Conservation (phyloP, 331 rosid genomes). For the Acacia pycnantha region DNA sequence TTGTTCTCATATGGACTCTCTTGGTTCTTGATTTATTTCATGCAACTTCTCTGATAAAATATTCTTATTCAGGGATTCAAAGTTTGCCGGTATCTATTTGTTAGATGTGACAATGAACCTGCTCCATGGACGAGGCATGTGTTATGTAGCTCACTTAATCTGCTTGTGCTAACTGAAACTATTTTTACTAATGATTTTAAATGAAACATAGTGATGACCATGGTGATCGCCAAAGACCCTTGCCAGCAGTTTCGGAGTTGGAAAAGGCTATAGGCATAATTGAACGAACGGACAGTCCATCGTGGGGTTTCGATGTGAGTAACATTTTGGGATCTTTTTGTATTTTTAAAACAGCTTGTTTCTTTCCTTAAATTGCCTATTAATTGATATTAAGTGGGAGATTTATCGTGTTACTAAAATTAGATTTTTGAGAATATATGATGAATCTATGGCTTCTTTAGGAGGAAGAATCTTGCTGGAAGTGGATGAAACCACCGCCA, state of each 20-base stretch:
- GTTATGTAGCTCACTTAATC: slow-evolving; percentile 1
- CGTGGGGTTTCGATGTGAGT: slow-evolving; percentile 68
- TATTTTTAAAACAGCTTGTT: not conserved
- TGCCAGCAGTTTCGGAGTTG: slow-evolving; percentile 52
- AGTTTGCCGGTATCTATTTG: slow-evolving; percentile 64
- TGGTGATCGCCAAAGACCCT: slow-evolving; percentile 65
- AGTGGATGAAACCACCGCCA: slow-evolving; percentile 55
- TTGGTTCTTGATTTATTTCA: not conserved
- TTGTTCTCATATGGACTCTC: not conserved
- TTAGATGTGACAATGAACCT: slow-evolving; percentile 71
- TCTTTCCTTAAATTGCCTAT: not conserved
- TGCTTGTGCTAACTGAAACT: not conserved
- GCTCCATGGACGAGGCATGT: slow-evolving; percentile 72
- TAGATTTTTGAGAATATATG: not conserved
- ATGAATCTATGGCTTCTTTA: not conserved
- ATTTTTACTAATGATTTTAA: not conserved
- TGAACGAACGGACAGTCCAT: slow-evolving; percentile 46
- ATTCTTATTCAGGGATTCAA: slow-evolving; percentile 48
- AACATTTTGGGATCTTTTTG: not conserved
- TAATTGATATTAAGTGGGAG: not conserved
- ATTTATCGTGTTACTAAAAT: not conserved
- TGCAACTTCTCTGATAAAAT: slow-evolving; percentile 10
- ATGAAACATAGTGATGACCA: slow-evolving; percentile 50
- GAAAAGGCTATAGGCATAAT: slow-evolving; percentile 35
- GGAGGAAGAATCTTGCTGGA: slow-evolving; percentile 54